phyloP scores from a whole-genome alignment of 805 yeast genomes.

The Starmerella stigmatis region DNA sequence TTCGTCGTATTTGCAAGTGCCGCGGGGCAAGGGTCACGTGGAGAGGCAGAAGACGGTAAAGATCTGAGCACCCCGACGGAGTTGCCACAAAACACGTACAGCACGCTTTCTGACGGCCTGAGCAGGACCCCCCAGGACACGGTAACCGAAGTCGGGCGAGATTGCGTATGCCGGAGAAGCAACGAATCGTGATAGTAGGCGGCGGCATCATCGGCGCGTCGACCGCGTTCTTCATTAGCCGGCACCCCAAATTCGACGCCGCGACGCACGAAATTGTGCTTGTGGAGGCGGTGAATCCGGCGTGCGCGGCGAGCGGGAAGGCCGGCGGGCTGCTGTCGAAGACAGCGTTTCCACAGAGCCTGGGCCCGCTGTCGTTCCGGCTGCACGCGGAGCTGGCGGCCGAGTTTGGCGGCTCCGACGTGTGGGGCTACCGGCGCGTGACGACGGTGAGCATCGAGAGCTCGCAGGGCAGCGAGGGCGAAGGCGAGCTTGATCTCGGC shows the following conservation, averaged over 20 bases:
- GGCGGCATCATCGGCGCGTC: conserved; percentile 96
- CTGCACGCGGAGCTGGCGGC: conserved; percentile 76
- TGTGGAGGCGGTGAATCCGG: conserved; percentile 81
- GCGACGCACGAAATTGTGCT: conserved; percentile 69
- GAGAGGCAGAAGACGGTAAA: neutral
- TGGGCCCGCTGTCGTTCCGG: conserved; percentile 77
- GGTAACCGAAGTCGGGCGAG: too few relatives aligned
- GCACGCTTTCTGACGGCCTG: too few relatives aligned
- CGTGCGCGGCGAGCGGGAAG: conserved; percentile 95
- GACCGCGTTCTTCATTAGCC: conserved; percentile 78
- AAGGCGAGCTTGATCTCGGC: neutral
- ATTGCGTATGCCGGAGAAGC: conserved; percentile 10
- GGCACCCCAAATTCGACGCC: conserved; percentile 70
- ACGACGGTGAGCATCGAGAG: conserved; percentile 71
- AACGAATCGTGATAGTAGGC: conserved; percentile 28
- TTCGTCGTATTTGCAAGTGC: conserved; percentile 8
- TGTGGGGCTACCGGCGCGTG: conserved; percentile 88
- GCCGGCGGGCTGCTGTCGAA: conserved; percentile 92
- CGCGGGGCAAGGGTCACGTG: conserved; percentile 5
- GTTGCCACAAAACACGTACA: conserved; percentile 4
- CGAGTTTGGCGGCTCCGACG: conserved; percentile 66
- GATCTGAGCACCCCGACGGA: conserved; percentile 1
- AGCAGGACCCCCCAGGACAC: too few relatives aligned
- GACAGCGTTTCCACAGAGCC: conserved; percentile 95
- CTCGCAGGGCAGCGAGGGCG: conserved; percentile 6